phyloP scores from a whole-genome alignment of 2,329 filamentous ascomycete genomes.

The Penicillium brevicompactum region DNA sequence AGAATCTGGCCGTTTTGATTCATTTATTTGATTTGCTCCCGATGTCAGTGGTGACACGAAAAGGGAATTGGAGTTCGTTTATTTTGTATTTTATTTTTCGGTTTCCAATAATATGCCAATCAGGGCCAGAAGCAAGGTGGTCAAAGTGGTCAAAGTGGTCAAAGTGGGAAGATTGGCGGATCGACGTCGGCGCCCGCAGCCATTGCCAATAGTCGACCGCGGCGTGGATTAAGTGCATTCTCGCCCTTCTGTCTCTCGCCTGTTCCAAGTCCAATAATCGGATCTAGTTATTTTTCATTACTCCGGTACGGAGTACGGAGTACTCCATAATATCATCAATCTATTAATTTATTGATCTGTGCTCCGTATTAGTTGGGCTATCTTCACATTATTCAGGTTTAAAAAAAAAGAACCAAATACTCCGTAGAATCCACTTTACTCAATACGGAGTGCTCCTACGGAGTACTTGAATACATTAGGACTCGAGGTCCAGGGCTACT shows the following conservation, averaged over 20 bases:
- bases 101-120: slow-evolving; percentile 27
- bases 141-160: slow-evolving; percentile 24
- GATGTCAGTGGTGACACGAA: no score
- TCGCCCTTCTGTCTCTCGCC: not conserved
- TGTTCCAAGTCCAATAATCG: not conserved
- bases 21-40: not conserved
- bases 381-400: no score
- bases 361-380: no score
- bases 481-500: no score
- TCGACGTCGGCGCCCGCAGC: slow-evolving; percentile 40
- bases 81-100: slow-evolving; percentile 5
- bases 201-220: slow-evolving; percentile 39
- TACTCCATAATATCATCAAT: no score
- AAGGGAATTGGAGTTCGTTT: not conserved
- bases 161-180: slow-evolving; percentile 29
- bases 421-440: no score
- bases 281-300: not conserved
- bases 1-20: not conserved
- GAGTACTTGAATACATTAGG: no score
- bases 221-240: slow-evolving; percentile 19
- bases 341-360: no score
- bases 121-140: slow-evolving; percentile 33
- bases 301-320: no score
- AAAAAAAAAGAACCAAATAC: no score
- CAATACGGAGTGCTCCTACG: no score